Conservation (phyloP, 1,284 basidiomycete species). For the Sphagnurus paluster region DNA sequence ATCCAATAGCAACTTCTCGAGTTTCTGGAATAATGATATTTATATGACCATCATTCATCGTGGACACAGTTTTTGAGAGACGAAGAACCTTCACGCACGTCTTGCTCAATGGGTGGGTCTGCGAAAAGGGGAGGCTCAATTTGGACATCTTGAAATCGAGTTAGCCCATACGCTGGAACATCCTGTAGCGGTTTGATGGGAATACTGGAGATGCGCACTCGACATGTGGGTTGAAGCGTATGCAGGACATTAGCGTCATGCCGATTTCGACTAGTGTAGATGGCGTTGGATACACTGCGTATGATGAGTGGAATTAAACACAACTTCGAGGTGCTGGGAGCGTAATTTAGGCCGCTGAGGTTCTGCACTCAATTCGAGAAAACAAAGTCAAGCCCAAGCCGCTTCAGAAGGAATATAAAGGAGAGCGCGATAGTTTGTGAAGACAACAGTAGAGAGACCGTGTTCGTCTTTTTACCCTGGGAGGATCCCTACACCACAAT, state of each 20-base stretch:
- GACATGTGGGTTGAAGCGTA: slow-evolving; percentile 80
- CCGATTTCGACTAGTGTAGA: slow-evolving; percentile 75
- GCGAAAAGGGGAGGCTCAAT: slow-evolving; percentile 48
- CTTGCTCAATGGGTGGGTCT: slow-evolving; percentile 76
- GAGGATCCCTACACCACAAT: slow-evolving; percentile 92
- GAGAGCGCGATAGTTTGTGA: slow-evolving; percentile 55
- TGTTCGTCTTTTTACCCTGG: slow-evolving; percentile 79
- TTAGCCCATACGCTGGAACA: slow-evolving; percentile 65
- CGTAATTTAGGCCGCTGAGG: slow-evolving; percentile 83
- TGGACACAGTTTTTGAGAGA: slow-evolving; percentile 15
- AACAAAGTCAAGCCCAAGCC: slow-evolving; percentile 58
- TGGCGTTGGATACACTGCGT: neutral
- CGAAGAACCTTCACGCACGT: slow-evolving; percentile 64
- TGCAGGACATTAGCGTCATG: slow-evolving; percentile 68
- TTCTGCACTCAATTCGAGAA: slow-evolving; percentile 46
- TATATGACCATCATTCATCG: no score
- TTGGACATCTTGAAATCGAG: slow-evolving; percentile 41
- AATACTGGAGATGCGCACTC: slow-evolving; percentile 46
- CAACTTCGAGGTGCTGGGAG: slow-evolving; percentile 77
- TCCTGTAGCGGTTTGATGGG: slow-evolving; percentile 29
- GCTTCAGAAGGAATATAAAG: slow-evolving; percentile 50
- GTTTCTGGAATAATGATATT: no score
- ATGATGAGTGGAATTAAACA: neutral
- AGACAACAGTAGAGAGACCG: slow-evolving; percentile 83
- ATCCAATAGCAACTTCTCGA: slow-evolving; percentile 57